Percentiles rank a stretch among this genome's conserved stretches.
Evolutionary conservation across 164 flowering plant species (phyloP).

Genomic region (Vitis vinifera): DNA sequence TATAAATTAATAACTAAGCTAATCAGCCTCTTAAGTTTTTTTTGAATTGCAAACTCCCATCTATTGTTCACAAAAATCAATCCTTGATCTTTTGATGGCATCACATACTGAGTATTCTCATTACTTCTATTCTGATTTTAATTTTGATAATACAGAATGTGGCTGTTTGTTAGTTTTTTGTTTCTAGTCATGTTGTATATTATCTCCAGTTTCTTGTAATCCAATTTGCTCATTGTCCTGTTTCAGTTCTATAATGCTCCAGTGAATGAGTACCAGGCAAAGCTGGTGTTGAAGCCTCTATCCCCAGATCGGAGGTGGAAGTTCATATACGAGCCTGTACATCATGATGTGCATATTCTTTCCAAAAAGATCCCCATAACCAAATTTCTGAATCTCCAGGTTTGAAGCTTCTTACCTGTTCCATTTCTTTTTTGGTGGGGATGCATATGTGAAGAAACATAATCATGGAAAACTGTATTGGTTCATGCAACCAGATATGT

Average conservation of each 20-base stretch:
- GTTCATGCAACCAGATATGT: not conserved
- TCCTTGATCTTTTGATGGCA: no score
- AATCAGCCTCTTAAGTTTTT: no score
- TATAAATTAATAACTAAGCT: no score
- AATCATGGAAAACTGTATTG: not conserved
- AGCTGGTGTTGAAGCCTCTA: slow-evolving; percentile 79
- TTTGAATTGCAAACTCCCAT: no score
- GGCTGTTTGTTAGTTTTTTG: not conserved
- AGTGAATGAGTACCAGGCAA: slow-evolving; percentile 64
- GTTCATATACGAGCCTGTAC: slow-evolving; percentile 75
- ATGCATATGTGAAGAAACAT: not conserved
- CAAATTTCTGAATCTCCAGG: slow-evolving; percentile 84
- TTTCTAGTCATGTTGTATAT: not conserved
- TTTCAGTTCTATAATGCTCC: slow-evolving; percentile 83
- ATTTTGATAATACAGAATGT: no score
- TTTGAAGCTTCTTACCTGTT: slow-evolving; percentile 16
- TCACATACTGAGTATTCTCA: no score
- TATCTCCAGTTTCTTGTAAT: not conserved
- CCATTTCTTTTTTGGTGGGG: not conserved
- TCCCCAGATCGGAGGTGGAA: slow-evolving; percentile 70
- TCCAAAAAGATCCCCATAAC: slow-evolving; percentile 88
- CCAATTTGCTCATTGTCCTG: slow-evolving; percentile 6
- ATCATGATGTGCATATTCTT: slow-evolving; percentile 65
- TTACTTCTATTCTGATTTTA: no score
- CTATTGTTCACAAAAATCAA: no score